phyloP scores from a whole-genome alignment of 2,329 filamentous ascomycete species.

The Sporothrix brunneoviolacea region DNA sequence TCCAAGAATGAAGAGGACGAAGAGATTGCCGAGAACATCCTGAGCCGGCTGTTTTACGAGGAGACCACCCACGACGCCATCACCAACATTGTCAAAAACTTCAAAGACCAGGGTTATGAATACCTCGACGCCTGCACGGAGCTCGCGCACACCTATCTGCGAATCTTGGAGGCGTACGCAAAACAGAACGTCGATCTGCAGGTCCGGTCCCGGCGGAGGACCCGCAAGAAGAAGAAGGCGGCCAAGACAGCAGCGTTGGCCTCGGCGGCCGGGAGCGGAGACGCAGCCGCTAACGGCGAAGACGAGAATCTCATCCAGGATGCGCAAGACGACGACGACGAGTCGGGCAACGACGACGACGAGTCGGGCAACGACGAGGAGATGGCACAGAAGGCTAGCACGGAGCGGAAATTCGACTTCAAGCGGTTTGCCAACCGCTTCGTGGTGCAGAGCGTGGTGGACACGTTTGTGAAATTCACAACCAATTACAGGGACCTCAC shows the following conservation, averaged over 20 bases:
- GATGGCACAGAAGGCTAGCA: slow-evolving; percentile 62
- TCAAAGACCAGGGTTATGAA: slow-evolving; percentile 88
- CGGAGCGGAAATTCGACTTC: slow-evolving; percentile 93
- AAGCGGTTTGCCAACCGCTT: slow-evolving; percentile 75
- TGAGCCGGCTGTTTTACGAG: slow-evolving; percentile 97
- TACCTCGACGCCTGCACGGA: slow-evolving; percentile 92
- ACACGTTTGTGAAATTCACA: slow-evolving; percentile 79
- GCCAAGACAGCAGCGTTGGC: slow-evolving; percentile 33
- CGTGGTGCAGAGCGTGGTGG: slow-evolving; percentile 73
- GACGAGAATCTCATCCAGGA: slow-evolving; percentile 51
- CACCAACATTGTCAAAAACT: slow-evolving; percentile 71
- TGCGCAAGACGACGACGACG: no score
- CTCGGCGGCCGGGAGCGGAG: slow-evolving; percentile 22
- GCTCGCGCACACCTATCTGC: slow-evolving; percentile 81
- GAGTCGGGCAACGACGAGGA: slow-evolving; percentile 66
- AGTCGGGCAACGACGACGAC: slow-evolving; percentile 54
- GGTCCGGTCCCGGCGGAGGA: slow-evolving; percentile 71
- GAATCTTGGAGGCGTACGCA: slow-evolving; percentile 86
- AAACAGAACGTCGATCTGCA: slow-evolving; percentile 94
- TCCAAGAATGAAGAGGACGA: slow-evolving; percentile 86
- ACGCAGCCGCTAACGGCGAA: slow-evolving; percentile 39
- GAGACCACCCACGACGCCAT: slow-evolving; percentile 88
- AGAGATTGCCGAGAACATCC: slow-evolving; percentile 95
- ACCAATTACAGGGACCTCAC: slow-evolving; percentile 75
- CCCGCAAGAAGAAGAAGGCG: slow-evolving; percentile 66